Conservation (phyloP, 2,329 filamentous ascomycete genomes). For the Tolypocladium cylindrosporum region DNA sequence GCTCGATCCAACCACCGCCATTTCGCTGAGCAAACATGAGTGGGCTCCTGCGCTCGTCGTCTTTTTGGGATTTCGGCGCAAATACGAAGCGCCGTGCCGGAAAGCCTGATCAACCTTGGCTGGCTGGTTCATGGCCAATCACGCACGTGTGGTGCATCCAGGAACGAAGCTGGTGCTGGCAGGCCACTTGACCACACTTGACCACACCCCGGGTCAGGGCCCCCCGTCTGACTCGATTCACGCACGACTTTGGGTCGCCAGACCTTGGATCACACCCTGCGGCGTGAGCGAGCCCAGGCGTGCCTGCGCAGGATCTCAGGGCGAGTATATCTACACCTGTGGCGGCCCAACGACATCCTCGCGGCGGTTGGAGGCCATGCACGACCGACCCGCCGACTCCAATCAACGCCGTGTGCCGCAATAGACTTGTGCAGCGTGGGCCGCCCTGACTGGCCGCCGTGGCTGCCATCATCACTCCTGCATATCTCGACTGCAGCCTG, state of each 20-base stretch:
- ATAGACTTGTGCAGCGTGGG: conserved; percentile 12
- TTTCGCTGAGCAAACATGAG: background rate
- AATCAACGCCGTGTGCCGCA: conserved; percentile 9
- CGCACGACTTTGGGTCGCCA: background rate
- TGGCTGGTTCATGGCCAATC: background rate
- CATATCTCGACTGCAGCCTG: conserved; percentile 4
- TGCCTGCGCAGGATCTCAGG: background rate
- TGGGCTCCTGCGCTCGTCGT: conserved; percentile 2
- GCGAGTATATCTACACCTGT: background rate
- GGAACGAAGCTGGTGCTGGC: background rate
- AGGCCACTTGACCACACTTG: conserved; percentile 4
- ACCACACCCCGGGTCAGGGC: background rate
- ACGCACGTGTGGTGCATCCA: background rate
- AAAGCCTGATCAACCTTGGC: conserved; percentile 5
- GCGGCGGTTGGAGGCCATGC: conserved; percentile 5
- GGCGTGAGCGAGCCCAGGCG: background rate
- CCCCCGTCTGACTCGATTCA: background rate
- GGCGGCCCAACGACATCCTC: background rate
- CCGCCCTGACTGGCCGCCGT: conserved; percentile 13
- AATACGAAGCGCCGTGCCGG: background rate
- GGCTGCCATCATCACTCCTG: conserved; percentile 1
- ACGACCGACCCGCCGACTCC: conserved; percentile 6
- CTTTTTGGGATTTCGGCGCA: background rate
- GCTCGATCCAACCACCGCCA: background rate
- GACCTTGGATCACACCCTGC: background rate